Evolutionary conservation across 257 asterid species (phyloP), one percentile per base, ranked within the genome.

Genomic region (Solanum habrochaites): DNA sequence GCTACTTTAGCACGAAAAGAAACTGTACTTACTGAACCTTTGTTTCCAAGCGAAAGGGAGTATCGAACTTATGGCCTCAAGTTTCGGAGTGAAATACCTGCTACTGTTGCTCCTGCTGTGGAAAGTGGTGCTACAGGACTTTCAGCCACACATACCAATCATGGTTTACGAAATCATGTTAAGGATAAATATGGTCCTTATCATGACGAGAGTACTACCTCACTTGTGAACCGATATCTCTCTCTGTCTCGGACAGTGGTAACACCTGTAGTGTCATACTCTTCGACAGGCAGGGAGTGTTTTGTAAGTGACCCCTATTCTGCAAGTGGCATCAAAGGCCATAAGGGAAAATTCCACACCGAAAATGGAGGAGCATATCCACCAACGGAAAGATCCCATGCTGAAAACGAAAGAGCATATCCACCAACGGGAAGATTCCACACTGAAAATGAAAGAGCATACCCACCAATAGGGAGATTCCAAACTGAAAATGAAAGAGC

Each of bases 181-280:
- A 89, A 67, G 43, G 80, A 85, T 69, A 83, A 67, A 9, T 86
- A 21, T 80, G 43, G 92, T 86, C 97, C 98, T 70, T 94, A 93
- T 32, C 35, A 32, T 49, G 94, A 90, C 62, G 97, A 93, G 72
- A 90, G 91, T 91, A 95, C 97, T 78, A 75, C 93, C 69, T 89
- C 94, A 39, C 77, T 96, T 91, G 98, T 97, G 6, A 93, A 93
- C 72, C 92, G 94, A 8, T 95, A 94, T 88, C 93, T 94, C 16
- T 27, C 93, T 8, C 80, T 90, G 80, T 93, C 98, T 5, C 87
- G 88, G 88, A 64, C 47, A 13, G 32, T 52, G 13, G 87, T 85
- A 40, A 43, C 85, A 18, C 90, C 92, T 58, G 77, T 91, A 31
- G 92, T 88, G 77, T 64, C 90, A 20, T 89, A 91, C 85, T 89